These are phyloP conservation scores for Botryotinia globosa DNA, from an alignment of 2,329 filamentous ascomycete genomes.

Conservation along the genomic window DNA sequence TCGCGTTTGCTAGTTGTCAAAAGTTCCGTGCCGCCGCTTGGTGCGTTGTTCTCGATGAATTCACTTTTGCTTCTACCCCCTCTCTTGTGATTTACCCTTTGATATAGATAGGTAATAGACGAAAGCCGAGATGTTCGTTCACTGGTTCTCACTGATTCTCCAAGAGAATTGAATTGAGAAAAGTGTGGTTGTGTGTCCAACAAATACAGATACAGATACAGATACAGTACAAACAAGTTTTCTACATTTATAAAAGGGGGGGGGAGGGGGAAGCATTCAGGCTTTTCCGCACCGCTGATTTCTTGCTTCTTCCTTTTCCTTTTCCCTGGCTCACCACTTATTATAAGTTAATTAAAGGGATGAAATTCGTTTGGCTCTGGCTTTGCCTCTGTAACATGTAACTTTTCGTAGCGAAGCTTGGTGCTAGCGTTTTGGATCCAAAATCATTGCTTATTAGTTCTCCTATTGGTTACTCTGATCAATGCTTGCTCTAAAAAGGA, in stretches of 20 bases:
- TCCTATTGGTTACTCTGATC: constrained; percentile 6
- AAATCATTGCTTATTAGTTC: background rate
- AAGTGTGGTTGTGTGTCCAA: background rate
- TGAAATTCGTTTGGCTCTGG: constrained; percentile 17
- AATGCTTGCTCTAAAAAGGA: background rate
- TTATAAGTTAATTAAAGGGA: constrained; percentile 21
- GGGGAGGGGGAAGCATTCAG: background rate
- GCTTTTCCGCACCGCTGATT: constrained; percentile 2
- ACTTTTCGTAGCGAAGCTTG: constrained; percentile 17
- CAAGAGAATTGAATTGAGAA: background rate
- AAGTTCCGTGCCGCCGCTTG: constrained; percentile 3
- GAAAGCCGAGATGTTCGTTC: background rate
- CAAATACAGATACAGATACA: background rate
- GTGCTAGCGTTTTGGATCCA: constrained; percentile 10
- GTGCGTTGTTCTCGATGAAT: constrained; percentile 10
- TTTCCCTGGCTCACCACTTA: constrained; percentile 1
- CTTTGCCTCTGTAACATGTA: constrained; percentile 1
- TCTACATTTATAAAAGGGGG: constrained; percentile 10
- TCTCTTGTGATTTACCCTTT: background rate
- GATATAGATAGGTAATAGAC: background rate
- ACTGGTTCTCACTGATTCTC: background rate
- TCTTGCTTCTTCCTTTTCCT: constrained; percentile 10
- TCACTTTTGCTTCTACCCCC: constrained; percentile 1
- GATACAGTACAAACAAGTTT: background rate
- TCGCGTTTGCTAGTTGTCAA: background rate